These are phyloP conservation scores for Candida quercuum DNA, from an alignment of 805 yeast species.

Conservation along the genomic window DNA sequence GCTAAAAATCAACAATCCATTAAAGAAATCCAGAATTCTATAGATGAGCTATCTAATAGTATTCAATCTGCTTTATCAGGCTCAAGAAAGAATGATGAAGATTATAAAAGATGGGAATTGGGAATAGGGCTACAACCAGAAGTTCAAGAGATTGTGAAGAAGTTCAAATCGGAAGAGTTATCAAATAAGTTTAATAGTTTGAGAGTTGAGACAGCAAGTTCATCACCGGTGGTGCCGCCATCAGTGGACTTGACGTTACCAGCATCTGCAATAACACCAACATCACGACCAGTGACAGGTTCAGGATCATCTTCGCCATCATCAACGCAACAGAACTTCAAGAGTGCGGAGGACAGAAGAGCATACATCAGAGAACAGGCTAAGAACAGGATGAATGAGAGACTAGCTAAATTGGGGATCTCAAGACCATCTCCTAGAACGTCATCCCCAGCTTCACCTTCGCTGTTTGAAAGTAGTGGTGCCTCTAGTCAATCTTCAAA, in stretches of 20 bases:
- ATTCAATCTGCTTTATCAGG: constrained; percentile 26
- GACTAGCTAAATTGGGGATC: constrained; percentile 49
- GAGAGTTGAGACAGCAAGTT: constrained; percentile 7
- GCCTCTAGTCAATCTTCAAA: constrained; percentile 25
- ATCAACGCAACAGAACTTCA: constrained; percentile 18
- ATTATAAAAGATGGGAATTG: constrained; percentile 66
- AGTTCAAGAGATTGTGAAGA: constrained; percentile 21
- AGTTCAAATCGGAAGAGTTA: constrained; percentile 13
- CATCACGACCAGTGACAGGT: constrained; percentile 3
- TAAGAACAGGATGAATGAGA: constrained; percentile 72
- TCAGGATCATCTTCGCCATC: constrained; percentile 13
- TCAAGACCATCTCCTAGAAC: constrained; percentile 5
- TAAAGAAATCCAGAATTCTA: constrained; percentile 65
- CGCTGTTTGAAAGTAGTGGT: too few species aligned
- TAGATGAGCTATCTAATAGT: constrained; percentile 50
- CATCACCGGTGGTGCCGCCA: constrained; percentile 5
- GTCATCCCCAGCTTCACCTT: constrained; percentile 11
- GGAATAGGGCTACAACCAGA: constrained; percentile 71
- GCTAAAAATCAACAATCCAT: constrained; percentile 53
- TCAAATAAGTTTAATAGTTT: constrained; percentile 15
- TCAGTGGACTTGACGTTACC: constrained; percentile 9
- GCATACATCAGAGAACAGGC: constrained; percentile 79
- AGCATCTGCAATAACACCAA: constrained; percentile 1
- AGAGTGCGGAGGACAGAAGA: constrained; percentile 60
- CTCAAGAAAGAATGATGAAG: constrained; percentile 19